phyloP scores from a whole-genome alignment of 2,329 filamentous ascomycete species.

The Graphium sp. region DNA sequence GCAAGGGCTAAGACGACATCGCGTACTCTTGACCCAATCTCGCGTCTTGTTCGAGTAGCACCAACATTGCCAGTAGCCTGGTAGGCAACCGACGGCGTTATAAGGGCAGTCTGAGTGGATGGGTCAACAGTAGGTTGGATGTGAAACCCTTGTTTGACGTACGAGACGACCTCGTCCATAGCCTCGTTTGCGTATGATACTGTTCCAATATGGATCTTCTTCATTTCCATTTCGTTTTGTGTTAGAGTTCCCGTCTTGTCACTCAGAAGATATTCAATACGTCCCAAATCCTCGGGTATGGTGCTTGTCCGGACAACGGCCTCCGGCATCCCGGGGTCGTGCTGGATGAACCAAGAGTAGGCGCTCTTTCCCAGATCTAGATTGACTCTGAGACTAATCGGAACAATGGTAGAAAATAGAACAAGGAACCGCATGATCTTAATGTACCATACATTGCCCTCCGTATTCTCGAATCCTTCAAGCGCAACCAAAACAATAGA shows the following conservation, averaged over 20 bases:
- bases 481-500: slow-evolving; percentile 80
- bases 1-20: slow-evolving; percentile 87
- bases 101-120: slow-evolving; percentile 31
- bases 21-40: slow-evolving; percentile 84
- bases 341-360: slow-evolving; percentile 90
- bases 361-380: slow-evolving; percentile 94
- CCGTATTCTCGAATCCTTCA: slow-evolving; percentile 57
- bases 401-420: slow-evolving; percentile 97
- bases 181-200: slow-evolving; percentile 97
- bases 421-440: slow-evolving; percentile 98
- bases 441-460: slow-evolving; percentile 70
- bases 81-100: slow-evolving; percentile 61
- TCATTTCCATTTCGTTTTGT: slow-evolving; percentile 97
- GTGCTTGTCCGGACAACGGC: slow-evolving; percentile 93
- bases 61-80: slow-evolving; percentile 40
- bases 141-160: slow-evolving; percentile 72
- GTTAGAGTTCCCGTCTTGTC: slow-evolving; percentile 98
- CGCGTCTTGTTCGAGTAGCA: slow-evolving; percentile 71
- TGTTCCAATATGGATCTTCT: slow-evolving; percentile 95
- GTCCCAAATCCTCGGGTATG: slow-evolving; percentile 87
- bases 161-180: slow-evolving; percentile 89
- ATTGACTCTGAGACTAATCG: slow-evolving; percentile 91
- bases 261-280: slow-evolving; percentile 89
- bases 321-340: slow-evolving; percentile 74
- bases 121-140: slow-evolving; percentile 26